These are phyloP conservation scores for Ceratocystis huliohia DNA, from an alignment of 2,329 filamentous ascomycete species.

Conservation along the genomic window DNA sequence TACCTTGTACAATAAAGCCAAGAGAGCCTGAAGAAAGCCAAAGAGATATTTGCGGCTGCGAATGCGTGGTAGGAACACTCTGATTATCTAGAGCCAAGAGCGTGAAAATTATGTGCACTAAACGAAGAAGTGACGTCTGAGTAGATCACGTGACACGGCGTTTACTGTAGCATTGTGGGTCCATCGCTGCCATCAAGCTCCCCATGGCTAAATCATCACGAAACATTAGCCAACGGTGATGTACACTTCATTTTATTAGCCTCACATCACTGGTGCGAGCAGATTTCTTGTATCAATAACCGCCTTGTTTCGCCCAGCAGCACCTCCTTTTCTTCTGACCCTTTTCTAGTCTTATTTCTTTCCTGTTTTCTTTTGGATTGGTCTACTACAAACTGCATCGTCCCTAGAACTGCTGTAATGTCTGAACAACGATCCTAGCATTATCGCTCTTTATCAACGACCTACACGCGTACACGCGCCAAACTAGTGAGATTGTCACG, in stretches of 20 bases:
- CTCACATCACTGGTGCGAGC: neutral
- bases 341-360: neutral
- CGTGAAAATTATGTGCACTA: neutral
- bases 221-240: neutral
- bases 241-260: neutral
- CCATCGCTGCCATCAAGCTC: neutral
- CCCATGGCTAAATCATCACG: neutral
- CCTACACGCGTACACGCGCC: slow-evolving; percentile 1
- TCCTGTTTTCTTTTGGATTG: neutral
- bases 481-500: neutral
- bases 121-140: neutral
- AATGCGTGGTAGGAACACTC: no score
- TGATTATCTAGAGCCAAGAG: neutral
- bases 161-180: neutral
- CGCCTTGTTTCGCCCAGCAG: neutral
- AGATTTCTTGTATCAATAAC: neutral
- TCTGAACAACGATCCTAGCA: slow-evolving; percentile 11
- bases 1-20: no score
- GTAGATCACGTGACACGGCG: neutral
- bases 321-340: neutral
- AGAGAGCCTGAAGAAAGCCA: no score
- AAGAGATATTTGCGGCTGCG: no score
- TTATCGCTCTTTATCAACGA: slow-evolving; percentile 9
- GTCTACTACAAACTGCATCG: neutral
- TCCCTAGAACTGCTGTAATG: slow-evolving; percentile 1